A percentile compares a stretch with the other conserved stretches of the same genome.
Conservation (phyloP, 257 asterid genomes). For the Nicotiana tomentosiformis region DNA sequence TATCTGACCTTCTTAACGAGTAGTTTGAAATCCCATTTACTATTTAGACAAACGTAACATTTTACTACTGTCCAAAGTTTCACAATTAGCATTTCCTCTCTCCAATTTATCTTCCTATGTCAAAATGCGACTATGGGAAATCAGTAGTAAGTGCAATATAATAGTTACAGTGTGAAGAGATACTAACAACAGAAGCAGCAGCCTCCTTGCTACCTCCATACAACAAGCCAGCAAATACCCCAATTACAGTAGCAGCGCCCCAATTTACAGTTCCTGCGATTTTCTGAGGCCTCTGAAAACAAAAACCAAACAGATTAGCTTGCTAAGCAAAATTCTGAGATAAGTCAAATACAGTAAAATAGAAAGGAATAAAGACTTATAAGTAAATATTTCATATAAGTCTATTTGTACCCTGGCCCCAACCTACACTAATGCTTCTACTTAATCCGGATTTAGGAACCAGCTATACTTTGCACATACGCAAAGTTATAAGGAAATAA, state of each 20-base stretch:
- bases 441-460: neutral
- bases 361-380: too few species aligned
- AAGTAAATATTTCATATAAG: neutral
- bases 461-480: neutral
- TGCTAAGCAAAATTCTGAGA: neutral
- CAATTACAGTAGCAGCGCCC: conserved; percentile 89
- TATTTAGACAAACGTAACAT: neutral
- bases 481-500: neutral
- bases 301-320: neutral
- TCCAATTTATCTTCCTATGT: neutral
- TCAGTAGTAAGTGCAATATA: neutral
- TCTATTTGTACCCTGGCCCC: neutral
- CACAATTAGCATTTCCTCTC: neutral
- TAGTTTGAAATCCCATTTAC: neutral
- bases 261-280: conserved; percentile 76
- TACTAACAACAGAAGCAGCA: conserved; percentile 90
- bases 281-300: conserved; percentile 36
- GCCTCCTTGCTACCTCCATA: conserved; percentile 99
- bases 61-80: neutral
- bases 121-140: neutral
- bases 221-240: conserved; percentile 85
- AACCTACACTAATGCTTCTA: neutral
- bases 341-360: neutral
- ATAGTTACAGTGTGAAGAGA: conserved; percentile 1
- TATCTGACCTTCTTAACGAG: neutral